Percentiles rank a stretch among this genome's conserved stretches.
These are phyloP conservation scores for Alopecurus myosuroides DNA, from an alignment of 176 grass and related monocot species.

Conservation along the genomic window DNA sequence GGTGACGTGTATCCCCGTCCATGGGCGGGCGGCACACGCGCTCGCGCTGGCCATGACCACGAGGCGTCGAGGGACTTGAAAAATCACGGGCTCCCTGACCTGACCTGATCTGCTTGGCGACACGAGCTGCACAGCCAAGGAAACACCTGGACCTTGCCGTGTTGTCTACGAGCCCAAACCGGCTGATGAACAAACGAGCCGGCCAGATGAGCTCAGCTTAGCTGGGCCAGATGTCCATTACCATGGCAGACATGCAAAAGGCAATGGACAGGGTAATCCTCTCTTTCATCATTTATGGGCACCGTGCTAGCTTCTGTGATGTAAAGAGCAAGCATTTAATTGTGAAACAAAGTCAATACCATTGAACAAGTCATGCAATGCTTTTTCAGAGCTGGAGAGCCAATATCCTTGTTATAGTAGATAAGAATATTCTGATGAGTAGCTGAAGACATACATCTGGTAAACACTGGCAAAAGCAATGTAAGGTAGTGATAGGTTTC, in stretches of 20 bases:
- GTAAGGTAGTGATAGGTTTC: not conserved
- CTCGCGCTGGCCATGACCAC: not conserved
- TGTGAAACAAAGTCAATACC: not conserved
- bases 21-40: not conserved
- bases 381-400: not conserved
- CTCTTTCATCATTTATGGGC: not conserved
- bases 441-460: not conserved
- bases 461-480: not conserved
- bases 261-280: conserved; percentile 18
- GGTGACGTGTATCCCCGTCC: too few relatives aligned
- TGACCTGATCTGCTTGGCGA: not conserved
- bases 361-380: not conserved
- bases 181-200: too few relatives aligned
- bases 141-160: not conserved
- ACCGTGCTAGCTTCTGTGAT: not conserved
- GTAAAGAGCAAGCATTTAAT: not conserved
- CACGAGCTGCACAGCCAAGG: not conserved
- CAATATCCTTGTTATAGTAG: not conserved
- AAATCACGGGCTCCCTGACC: too few relatives aligned
- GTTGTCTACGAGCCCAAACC: too few relatives aligned
- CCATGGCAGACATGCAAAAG: not conserved
- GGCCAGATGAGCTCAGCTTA: not conserved
- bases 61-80: not conserved
- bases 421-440: not conserved
- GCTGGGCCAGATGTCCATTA: not conserved